Percentiles rank a stretch among this genome's conserved stretches.
These are phyloP conservation scores for Huntiella abstrusa DNA, from an alignment of 2,329 filamentous ascomycete species.

Conservation along the genomic window DNA sequence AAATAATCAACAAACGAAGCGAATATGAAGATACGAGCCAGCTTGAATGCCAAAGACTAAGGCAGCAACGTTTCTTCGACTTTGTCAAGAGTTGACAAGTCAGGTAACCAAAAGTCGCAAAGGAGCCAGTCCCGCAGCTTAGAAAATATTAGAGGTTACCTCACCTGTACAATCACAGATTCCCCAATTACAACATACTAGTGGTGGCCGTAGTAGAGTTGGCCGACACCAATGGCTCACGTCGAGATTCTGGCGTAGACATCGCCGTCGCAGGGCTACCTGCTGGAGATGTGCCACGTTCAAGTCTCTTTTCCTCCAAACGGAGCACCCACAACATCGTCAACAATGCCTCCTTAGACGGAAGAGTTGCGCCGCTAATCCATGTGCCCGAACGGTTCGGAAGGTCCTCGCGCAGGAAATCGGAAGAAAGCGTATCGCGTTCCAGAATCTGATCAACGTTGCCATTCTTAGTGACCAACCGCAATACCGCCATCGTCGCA, in stretches of 20 bases:
- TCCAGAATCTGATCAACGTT: slow-evolving; percentile 26
- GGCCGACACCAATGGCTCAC: slow-evolving; percentile 4
- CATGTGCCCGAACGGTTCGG: slow-evolving; percentile 20
- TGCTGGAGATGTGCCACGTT: not conserved
- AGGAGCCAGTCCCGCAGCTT: no score
- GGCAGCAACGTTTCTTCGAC: not conserved
- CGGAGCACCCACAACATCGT: slow-evolving; percentile 28
- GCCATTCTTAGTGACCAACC: slow-evolving; percentile 44
- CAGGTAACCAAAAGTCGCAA: no score
- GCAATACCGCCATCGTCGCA: slow-evolving; percentile 57
- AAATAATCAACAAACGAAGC: slow-evolving; percentile 5
- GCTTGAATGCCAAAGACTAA: slow-evolving; percentile 3
- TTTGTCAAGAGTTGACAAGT: no score
- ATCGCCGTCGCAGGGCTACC: not conserved
- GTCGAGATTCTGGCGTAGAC: not conserved
- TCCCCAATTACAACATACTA: slow-evolving; percentile 6
- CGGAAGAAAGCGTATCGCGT: slow-evolving; percentile 16
- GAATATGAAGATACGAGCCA: slow-evolving; percentile 1
- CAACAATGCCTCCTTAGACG: slow-evolving; percentile 29
- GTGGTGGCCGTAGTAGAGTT: slow-evolving; percentile 4
- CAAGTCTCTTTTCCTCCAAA: slow-evolving; percentile 23
- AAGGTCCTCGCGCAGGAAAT: slow-evolving; percentile 21
- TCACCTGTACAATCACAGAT: not conserved
- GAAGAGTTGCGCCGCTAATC: slow-evolving; percentile 16
- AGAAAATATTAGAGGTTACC: no score